A percentile compares a stretch with the other conserved stretches of the same genome.
Evolutionary conservation across 176 grass and related monocot genomes (phyloP).

Genomic region (Triticum turgidum): DNA sequence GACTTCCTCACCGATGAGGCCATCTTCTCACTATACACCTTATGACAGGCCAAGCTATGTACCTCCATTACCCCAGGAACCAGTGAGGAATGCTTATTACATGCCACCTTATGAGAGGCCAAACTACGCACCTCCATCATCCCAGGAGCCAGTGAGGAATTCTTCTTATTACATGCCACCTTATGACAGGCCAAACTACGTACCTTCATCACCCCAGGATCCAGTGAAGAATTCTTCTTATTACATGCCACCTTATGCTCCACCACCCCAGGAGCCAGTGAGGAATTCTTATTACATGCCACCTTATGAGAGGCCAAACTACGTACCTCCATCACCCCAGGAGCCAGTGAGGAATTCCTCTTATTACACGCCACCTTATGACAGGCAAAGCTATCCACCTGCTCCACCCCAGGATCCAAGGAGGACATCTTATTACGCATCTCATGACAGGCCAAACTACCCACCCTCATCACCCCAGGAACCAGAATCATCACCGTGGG

Average conservation of each 20-base stretch:
- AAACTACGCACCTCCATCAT: constrained; percentile 43
- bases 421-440: constrained; percentile 54
- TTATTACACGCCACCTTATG: constrained; percentile 48
- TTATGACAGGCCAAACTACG: constrained; percentile 49
- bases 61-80: constrained; percentile 45
- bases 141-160: constrained; percentile 65
- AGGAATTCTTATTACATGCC: constrained; percentile 61
- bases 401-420: constrained; percentile 54
- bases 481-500: constrained; percentile 70
- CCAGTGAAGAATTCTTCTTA: constrained; percentile 61
- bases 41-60: constrained; percentile 50
- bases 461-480: constrained; percentile 65
- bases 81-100: constrained; percentile 66
- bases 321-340: constrained; percentile 51
- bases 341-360: constrained; percentile 66
- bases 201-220: constrained; percentile 52
- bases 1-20: constrained; percentile 32
- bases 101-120: constrained; percentile 52
- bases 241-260: constrained; percentile 38
- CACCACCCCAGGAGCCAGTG: constrained; percentile 45
- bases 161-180: constrained; percentile 50
- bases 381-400: constrained; percentile 43
- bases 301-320: constrained; percentile 47
- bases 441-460: constrained; percentile 57
- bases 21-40: constrained; percentile 49